These are phyloP conservation scores for Apiotrichum mycotoxinovorans DNA, from an alignment of 1,284 basidiomycete genomes.

Conservation along the genomic window DNA sequence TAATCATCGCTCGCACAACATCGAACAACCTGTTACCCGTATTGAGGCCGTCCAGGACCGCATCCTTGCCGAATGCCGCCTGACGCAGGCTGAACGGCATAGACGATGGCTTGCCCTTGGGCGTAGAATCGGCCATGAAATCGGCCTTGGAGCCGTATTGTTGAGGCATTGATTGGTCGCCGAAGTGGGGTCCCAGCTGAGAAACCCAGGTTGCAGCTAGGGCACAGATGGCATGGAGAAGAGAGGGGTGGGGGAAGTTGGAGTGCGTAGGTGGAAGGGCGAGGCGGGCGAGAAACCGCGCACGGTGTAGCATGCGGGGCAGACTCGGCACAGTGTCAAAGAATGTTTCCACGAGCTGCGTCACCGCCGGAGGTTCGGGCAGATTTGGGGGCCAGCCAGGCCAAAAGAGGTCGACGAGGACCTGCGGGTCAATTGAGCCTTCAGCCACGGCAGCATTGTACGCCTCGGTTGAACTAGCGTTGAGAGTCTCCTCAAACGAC, in stretches of 20 bases:
- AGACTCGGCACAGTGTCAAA: constrained; percentile 46
- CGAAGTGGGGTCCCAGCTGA: background rate
- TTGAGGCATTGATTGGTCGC: too few relatives aligned
- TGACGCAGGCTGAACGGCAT: constrained; percentile 36
- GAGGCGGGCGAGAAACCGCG: constrained; percentile 49
- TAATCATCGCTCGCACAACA: constrained; percentile 46
- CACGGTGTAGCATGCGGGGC: constrained; percentile 45
- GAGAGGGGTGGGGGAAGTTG: constrained; percentile 50
- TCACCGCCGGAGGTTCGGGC: constrained; percentile 47
- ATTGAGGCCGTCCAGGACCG: constrained; percentile 40
- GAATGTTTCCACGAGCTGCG: constrained; percentile 46
- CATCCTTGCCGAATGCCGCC: constrained; percentile 41
- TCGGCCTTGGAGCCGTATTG: background rate
- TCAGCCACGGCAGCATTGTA: constrained; percentile 15
- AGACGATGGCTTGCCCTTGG: background rate
- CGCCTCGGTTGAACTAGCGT: background rate
- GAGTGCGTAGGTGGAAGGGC: constrained; percentile 51
- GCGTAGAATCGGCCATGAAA: background rate
- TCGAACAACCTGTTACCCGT: constrained; percentile 46
- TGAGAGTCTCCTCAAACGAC: background rate
- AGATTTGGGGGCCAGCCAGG: constrained; percentile 49
- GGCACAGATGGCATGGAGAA: constrained; percentile 52
- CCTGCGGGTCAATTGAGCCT: constrained; percentile 33
- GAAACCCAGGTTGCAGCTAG: constrained; percentile 39
- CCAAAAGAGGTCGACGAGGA: constrained; percentile 47